Conservation (phyloP, 192 early-diverging fungal species). For the Gonapodya sp. region DNA sequence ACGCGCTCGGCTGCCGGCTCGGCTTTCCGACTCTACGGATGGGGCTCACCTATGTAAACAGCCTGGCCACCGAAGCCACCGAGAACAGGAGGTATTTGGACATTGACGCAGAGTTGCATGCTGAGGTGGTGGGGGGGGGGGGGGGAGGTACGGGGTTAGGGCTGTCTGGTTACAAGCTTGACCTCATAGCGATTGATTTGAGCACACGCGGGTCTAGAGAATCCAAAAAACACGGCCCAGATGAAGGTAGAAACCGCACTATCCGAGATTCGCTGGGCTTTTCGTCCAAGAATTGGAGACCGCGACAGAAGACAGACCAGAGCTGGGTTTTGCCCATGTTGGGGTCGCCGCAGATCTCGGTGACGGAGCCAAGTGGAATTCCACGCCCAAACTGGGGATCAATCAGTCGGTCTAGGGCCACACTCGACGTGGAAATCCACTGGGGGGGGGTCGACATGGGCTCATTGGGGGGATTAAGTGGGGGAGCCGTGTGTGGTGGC, state of each 20-base stretch:
- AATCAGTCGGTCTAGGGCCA: neutral
- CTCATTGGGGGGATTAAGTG: too few relatives aligned
- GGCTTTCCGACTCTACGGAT: too few relatives aligned
- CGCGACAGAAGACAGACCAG: constrained; percentile 17
- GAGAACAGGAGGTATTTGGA: constrained; percentile 16
- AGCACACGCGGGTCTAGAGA: too few relatives aligned
- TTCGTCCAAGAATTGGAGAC: neutral
- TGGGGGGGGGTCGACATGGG: neutral
- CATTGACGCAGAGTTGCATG: constrained; percentile 38
- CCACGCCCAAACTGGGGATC: constrained; percentile 21
- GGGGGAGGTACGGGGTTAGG: too few relatives aligned
- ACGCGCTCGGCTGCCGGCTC: too few relatives aligned
- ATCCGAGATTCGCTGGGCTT: neutral
- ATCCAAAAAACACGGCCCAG: too few relatives aligned
- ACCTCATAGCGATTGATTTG: neutral
- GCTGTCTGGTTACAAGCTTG: neutral
- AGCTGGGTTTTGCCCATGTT: constrained; percentile 45
- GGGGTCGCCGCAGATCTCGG: constrained; percentile 37
- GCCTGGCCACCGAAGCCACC: constrained; percentile 25
- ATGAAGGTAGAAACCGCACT: too few relatives aligned
- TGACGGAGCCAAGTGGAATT: constrained; percentile 28
- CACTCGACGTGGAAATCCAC: neutral
- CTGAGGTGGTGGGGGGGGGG: constrained; percentile 12
- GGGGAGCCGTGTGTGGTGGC: too few relatives aligned
- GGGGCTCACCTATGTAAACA: constrained; percentile 26